phyloP scores from a whole-genome alignment of 2,329 filamentous ascomycete genomes.

The Aureobasidium sp. region DNA sequence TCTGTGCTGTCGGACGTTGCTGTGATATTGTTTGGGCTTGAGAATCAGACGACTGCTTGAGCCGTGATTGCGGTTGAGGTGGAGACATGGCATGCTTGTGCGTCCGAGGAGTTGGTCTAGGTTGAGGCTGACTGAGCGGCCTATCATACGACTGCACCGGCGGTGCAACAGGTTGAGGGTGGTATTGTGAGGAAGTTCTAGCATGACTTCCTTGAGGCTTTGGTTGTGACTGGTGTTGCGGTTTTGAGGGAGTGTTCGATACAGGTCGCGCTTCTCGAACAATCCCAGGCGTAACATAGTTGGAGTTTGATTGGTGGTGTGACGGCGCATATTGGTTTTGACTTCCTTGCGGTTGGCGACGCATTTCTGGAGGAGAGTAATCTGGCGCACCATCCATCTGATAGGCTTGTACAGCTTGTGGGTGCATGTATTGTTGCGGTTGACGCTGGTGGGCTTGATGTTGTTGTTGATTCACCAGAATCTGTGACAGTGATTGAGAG shows the following conservation, averaged over 20 bases:
- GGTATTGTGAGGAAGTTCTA: background rate
- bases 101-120: background rate
- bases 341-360: background rate
- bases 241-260: slow-evolving; percentile 6
- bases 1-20: background rate
- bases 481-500: slow-evolving; percentile 28
- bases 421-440: slow-evolving; percentile 5
- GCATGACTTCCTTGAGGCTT: slow-evolving; percentile 13
- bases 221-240: slow-evolving; percentile 20
- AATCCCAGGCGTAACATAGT: background rate
- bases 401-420: slow-evolving; percentile 10
- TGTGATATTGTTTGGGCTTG: background rate
- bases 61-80: background rate
- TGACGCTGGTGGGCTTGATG: slow-evolving; percentile 32
- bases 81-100: slow-evolving; percentile 1
- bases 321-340: background rate
- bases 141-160: background rate
- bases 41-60: background rate
- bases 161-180: background rate
- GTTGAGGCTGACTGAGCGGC: background rate
- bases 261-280: background rate
- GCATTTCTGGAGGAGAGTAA: background rate
- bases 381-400: slow-evolving; percentile 3
- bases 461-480: slow-evolving; percentile 21
- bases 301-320: background rate